Evolutionary conservation across 2,329 filamentous ascomycete genomes (phyloP).

Genomic region (Coniosporium tulheliwenetii): DNA sequence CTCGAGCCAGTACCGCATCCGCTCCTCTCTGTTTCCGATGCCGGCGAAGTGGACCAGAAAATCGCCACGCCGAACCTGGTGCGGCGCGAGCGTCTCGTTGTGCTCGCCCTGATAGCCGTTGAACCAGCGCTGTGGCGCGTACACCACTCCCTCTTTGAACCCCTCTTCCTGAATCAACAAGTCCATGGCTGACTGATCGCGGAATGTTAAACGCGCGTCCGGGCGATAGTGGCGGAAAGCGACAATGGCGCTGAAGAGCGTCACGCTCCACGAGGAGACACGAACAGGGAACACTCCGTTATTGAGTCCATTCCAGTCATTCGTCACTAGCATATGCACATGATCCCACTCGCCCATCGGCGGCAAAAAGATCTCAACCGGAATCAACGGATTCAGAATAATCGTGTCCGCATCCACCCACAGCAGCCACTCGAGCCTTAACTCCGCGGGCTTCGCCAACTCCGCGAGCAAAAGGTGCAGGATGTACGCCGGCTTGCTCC

Average conservation of each 20-base stretch:
- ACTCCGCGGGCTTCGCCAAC: conserved; percentile 19
- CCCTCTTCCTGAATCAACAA: conserved; percentile 16
- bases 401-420: conserved; percentile 30
- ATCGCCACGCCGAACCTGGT: conserved; percentile 23
- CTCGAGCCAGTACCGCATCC: conserved; percentile 22
- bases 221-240: conserved; percentile 24
- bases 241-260: conserved; percentile 22
- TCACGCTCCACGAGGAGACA: conserved; percentile 22
- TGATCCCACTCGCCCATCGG: conserved; percentile 18
- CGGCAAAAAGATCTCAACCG: conserved; percentile 23
- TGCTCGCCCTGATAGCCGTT: conserved; percentile 26
- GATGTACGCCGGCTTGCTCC: conserved; percentile 30
- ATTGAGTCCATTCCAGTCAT: conserved; percentile 27
- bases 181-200: conserved; percentile 27
- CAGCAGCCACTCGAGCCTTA: conserved; percentile 26
- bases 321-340: conserved; percentile 19
- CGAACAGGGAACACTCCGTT: conserved; percentile 27
- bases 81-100: conserved; percentile 18
- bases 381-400: conserved; percentile 26
- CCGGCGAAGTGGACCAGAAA: conserved; percentile 29
- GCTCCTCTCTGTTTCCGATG: conserved; percentile 14
- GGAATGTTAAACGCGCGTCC: conserved; percentile 16
- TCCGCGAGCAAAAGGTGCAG: conserved; percentile 22
- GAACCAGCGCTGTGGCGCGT: conserved; percentile 27
- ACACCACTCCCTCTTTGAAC: conserved; percentile 16